Evolutionary conservation across 2,329 filamentous ascomycete species (phyloP).

Genomic region (Ilyonectria destructans): DNA sequence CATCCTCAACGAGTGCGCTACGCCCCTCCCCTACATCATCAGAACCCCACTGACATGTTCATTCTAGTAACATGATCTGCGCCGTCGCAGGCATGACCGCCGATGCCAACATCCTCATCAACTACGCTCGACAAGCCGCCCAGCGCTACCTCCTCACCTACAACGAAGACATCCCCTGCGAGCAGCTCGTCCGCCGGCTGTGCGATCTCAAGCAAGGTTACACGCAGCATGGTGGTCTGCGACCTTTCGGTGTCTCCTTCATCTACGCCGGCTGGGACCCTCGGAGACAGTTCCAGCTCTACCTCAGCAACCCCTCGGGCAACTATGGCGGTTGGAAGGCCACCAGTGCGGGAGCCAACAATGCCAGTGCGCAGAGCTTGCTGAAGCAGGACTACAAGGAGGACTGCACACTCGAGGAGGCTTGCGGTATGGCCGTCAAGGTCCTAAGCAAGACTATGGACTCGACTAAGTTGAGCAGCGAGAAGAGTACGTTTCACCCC

Average conservation of each 20-base stretch:
- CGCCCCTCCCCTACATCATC: background rate
- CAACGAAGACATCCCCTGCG: conserved; percentile 99
- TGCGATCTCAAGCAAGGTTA: conserved; percentile 99
- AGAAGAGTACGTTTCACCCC: conserved; percentile 85
- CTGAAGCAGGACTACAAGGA: conserved; percentile 99
- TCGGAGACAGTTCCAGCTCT: conserved; percentile 96
- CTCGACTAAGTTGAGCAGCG: conserved; percentile 97
- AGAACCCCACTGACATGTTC: conserved; percentile 26
- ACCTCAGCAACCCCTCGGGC: conserved; percentile 98
- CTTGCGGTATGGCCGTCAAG: conserved; percentile 97
- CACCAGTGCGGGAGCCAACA: conserved; percentile 97
- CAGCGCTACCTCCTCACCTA: conserved; percentile 99
- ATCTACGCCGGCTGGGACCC: conserved; percentile 99
- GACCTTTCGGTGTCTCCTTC: conserved; percentile 98
- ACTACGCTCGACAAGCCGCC: conserved; percentile 97
- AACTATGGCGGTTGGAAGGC: conserved; percentile 99
- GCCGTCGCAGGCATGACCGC: conserved; percentile 99
- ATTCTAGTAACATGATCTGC: conserved; percentile 96
- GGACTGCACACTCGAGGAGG: conserved; percentile 95
- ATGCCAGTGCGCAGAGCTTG: conserved; percentile 95
- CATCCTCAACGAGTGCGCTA: conserved; percentile 93
- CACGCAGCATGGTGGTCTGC: conserved; percentile 98
- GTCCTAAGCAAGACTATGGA: conserved; percentile 99
- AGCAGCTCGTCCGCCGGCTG: conserved; percentile 95
- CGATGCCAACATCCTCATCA: conserved; percentile 99